Conservation (phyloP, 345 rosid species). For the Sisymbrium irio region DNA sequence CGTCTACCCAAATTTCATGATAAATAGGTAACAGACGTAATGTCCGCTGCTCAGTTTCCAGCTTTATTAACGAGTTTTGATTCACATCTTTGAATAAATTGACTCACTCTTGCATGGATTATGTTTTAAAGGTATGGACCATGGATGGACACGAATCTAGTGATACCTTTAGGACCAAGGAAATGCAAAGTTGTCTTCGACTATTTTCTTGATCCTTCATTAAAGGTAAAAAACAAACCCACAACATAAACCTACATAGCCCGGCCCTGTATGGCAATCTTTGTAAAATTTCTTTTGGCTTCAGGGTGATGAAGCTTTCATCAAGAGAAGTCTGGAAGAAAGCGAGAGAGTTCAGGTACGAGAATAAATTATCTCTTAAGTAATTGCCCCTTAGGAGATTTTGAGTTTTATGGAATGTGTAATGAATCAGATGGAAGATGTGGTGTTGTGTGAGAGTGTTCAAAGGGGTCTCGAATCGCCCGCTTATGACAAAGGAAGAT, state of each 20-base stretch:
- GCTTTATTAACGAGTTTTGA: background rate
- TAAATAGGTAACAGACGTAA: slow-evolving; percentile 53
- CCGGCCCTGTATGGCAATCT: background rate
- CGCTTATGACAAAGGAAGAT: slow-evolving; percentile 63
- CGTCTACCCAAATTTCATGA: slow-evolving; percentile 94
- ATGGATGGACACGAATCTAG: slow-evolving; percentile 97
- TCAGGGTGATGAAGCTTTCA: slow-evolving; percentile 63
- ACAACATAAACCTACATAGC: background rate
- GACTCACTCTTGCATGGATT: slow-evolving; percentile 1
- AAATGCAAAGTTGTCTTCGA: slow-evolving; percentile 81
- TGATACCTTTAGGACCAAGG: slow-evolving; percentile 66
- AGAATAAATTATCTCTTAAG: background rate
- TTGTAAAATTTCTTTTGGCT: background rate
- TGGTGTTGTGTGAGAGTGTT: slow-evolving; percentile 67
- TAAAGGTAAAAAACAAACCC: slow-evolving; percentile 45
- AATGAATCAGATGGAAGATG: slow-evolving; percentile 71
- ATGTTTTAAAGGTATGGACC: slow-evolving; percentile 68
- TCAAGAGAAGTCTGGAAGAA: slow-evolving; percentile 62
- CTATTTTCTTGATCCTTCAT: slow-evolving; percentile 68
- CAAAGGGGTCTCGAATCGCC: slow-evolving; percentile 78
- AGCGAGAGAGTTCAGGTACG: slow-evolving; percentile 78
- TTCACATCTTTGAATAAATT: background rate
- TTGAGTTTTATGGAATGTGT: slow-evolving; percentile 34
- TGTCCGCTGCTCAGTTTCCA: background rate
- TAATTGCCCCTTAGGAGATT: background rate